phyloP scores from a whole-genome alignment of 2,329 filamentous ascomycete genomes.

The Hymenoscyphus linearis region DNA sequence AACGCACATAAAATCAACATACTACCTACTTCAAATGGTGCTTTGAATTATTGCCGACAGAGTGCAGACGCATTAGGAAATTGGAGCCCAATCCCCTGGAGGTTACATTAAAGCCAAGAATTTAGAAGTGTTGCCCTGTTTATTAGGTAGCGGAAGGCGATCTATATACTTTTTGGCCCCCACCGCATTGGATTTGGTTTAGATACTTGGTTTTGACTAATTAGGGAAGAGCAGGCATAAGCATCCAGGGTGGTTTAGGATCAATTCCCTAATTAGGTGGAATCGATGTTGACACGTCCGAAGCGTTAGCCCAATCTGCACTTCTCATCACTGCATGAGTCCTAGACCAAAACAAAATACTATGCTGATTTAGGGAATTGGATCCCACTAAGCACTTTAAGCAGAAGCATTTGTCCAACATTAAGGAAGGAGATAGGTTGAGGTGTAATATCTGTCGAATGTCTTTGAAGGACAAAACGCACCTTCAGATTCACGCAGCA shows the following conservation, averaged over 20 bases:
- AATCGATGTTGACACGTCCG: not conserved
- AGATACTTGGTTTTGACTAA: not conserved
- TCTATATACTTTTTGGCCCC: not conserved
- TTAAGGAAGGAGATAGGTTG: slow-evolving; percentile 19
- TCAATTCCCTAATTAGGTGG: not conserved
- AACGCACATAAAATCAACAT: no score
- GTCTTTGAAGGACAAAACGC: slow-evolving; percentile 14
- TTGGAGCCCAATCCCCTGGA: no score
- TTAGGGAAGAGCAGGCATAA: not conserved
- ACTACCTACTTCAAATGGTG: no score
- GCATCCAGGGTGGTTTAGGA: not conserved
- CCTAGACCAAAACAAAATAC: no score
- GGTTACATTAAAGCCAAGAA: not conserved
- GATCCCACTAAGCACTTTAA: slow-evolving; percentile 24
- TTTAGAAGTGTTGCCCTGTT: not conserved
- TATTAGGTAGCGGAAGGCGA: not conserved
- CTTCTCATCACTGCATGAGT: no score
- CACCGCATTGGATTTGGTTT: not conserved
- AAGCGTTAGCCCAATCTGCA: no score
- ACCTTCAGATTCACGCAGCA: slow-evolving; percentile 17
- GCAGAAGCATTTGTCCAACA: slow-evolving; percentile 19
- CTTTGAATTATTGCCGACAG: no score
- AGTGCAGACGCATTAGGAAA: no score
- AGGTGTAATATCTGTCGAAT: slow-evolving; percentile 20
- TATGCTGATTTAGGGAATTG: no score